These are phyloP conservation scores for Chytriomyces sp. DNA, from an alignment of 192 early-diverging fungal species.

Conservation along the genomic window DNA sequence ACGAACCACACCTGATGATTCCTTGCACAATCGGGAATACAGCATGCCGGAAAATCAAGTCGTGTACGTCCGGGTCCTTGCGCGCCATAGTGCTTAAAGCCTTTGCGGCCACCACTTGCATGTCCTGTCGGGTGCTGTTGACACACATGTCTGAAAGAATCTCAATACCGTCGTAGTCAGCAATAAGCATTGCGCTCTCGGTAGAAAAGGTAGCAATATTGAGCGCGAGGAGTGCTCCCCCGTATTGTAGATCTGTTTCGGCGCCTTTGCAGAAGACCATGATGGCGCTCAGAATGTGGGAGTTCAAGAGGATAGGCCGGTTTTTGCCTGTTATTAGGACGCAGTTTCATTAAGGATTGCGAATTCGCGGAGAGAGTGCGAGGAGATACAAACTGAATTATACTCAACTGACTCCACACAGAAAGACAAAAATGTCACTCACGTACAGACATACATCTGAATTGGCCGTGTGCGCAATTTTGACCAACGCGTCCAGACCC, in stretches of 20 bases:
- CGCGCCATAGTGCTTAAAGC: constrained; percentile 37
- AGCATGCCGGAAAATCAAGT: constrained; percentile 6
- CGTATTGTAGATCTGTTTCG: constrained; percentile 56
- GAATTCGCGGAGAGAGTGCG: too few relatives aligned
- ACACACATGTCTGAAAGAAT: constrained; percentile 27
- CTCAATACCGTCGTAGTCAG: constrained; percentile 28
- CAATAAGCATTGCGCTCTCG: constrained; percentile 33
- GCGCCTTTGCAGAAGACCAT: constrained; percentile 45
- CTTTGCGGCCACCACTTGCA: constrained; percentile 47
- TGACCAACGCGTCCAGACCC: constrained; percentile 44
- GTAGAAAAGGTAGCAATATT: constrained; percentile 51
- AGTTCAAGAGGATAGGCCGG: constrained; percentile 31
- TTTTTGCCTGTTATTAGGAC: constrained; percentile 18
- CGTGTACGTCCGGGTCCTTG: constrained; percentile 23
- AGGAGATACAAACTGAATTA: too few relatives aligned
- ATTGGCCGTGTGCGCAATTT: constrained; percentile 26
- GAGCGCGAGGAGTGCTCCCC: constrained; percentile 51
- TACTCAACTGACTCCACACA: constrained; percentile 43
- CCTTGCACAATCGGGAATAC: background rate
- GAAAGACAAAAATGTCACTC: constrained; percentile 56
- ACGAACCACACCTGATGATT: constrained; percentile 1
- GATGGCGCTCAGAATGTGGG: constrained; percentile 37
- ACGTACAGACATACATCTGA: constrained; percentile 56
- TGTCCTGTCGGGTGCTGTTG: constrained; percentile 32
- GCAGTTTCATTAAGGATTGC: too few relatives aligned